Conservation (phyloP, 2,329 filamentous ascomycete genomes). For the Rutstroemia sp. region DNA sequence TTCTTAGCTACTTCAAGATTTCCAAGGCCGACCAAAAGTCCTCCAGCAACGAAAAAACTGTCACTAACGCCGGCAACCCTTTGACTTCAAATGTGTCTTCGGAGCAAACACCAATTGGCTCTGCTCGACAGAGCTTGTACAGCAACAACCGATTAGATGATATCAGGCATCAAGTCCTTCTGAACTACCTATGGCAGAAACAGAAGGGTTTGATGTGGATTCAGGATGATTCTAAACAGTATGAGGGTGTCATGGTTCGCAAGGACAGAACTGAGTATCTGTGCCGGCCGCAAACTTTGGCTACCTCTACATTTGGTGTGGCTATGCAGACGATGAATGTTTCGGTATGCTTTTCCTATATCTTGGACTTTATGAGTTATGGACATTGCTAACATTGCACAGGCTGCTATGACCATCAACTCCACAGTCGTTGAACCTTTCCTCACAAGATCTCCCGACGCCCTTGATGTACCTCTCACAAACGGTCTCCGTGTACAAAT, state of each 20-base stretch:
- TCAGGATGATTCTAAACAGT: constrained; percentile 56
- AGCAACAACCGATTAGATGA: constrained; percentile 44
- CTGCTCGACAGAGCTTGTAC: constrained; percentile 1
- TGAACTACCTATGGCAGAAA: constrained; percentile 75
- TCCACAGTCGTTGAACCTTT: constrained; percentile 74
- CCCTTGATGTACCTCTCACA: constrained; percentile 66
- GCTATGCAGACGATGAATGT: constrained; percentile 63
- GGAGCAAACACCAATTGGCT: neutral
- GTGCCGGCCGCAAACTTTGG: constrained; percentile 60
- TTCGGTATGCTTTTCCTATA: constrained; percentile 41
- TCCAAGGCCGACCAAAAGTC: constrained; percentile 3
- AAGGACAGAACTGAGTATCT: constrained; percentile 63
- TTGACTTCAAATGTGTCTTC: neutral
- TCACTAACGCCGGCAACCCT: neutral
- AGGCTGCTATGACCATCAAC: constrained; percentile 76
- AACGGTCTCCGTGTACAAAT: constrained; percentile 75
- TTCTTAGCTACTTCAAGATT: constrained; percentile 8
- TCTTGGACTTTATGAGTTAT: neutral
- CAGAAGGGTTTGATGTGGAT: constrained; percentile 71
- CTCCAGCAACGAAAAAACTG: constrained; percentile 5
- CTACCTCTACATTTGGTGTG: constrained; percentile 53
- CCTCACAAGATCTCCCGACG: constrained; percentile 63
- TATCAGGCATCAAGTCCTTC: constrained; percentile 77
- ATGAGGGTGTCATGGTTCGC: constrained; percentile 66
- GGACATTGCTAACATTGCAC: neutral